A percentile compares a stretch with the other conserved stretches of the same genome.
Conservation (phyloP, 1,284 basidiomycete species). For the Entoloma clypeatum region DNA sequence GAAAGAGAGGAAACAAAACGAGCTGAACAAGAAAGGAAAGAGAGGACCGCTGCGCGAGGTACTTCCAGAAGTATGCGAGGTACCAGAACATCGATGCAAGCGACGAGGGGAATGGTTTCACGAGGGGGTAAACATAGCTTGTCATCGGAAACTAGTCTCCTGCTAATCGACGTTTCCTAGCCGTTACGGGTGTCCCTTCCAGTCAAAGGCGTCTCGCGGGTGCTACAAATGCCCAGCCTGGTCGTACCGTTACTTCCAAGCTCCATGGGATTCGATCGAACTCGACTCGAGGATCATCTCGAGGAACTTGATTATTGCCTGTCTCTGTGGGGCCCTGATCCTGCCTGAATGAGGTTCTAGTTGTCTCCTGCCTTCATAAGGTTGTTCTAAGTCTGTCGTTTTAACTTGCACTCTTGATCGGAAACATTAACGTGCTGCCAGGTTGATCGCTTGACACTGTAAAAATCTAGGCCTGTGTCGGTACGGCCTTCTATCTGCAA, state of each 20-base stretch:
- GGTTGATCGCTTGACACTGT: too few species aligned
- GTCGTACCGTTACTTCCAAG: constrained; percentile 14
- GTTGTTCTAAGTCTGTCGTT: too few species aligned
- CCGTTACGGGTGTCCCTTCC: constrained; percentile 2
- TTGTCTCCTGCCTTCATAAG: not conserved
- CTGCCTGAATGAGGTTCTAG: not conserved
- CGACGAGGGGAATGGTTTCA: constrained; percentile 33
- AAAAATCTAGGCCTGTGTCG: too few species aligned
- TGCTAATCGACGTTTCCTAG: not conserved
- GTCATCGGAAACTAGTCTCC: not conserved
- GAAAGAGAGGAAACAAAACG: constrained; percentile 45
- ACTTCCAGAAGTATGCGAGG: constrained; percentile 53
- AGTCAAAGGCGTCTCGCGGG: constrained; percentile 7
- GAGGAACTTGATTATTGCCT: not conserved
- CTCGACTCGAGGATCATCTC: constrained; percentile 6
- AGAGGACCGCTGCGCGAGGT: constrained; percentile 35
- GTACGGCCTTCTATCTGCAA: too few species aligned
- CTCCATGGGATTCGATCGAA: constrained; percentile 9
- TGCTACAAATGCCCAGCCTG: not conserved
- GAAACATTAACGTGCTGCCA: too few species aligned
- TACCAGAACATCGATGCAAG: constrained; percentile 46
- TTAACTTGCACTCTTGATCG: too few species aligned
- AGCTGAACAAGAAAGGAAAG: too few species aligned
- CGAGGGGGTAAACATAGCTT: constrained; percentile 29
- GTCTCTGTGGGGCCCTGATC: not conserved